Conservation (phyloP, 1,284 basidiomycete genomes). For the Malassezia yamatoensis region DNA sequence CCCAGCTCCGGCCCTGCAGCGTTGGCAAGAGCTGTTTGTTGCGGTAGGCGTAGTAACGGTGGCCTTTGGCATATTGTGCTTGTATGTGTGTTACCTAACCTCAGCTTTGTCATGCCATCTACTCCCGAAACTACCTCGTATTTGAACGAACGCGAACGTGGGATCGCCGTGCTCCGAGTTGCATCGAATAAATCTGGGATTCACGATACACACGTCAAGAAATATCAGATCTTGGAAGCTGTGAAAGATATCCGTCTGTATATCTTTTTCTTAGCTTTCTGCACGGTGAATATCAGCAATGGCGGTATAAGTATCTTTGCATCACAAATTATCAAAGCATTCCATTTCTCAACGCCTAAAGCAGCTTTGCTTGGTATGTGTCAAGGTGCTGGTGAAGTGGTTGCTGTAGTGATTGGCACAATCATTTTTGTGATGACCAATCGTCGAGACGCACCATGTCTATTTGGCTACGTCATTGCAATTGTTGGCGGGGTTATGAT, state of each 20-base stretch:
- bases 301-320: conserved; percentile 37
- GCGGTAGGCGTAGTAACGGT: conserved; percentile 34
- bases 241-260: conserved; percentile 51
- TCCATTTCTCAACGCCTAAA: conserved; percentile 32
- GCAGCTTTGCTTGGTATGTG: conserved; percentile 42
- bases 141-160: conserved; percentile 52
- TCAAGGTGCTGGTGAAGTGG: conserved; percentile 30
- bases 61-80: conserved; percentile 23
- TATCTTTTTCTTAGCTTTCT: conserved; percentile 26
- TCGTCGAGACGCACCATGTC: conserved; percentile 30
- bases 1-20: conserved; percentile 18
- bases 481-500: conserved; percentile 26
- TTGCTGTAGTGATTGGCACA: conserved; percentile 32
- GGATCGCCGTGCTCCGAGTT: conserved; percentile 56
- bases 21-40: conserved; percentile 40
- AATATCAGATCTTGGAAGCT: conserved; percentile 53
- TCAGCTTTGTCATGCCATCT: conserved; percentile 26
- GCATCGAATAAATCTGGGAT: conserved; percentile 54
- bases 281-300: conserved; percentile 28
- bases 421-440: conserved; percentile 20
- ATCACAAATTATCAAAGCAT: conserved; percentile 36
- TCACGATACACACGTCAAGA: conserved; percentile 56
- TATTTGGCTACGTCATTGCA: conserved; percentile 29
- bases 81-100: background rate
- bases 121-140: conserved; percentile 25